Base-by-base conservation (phyloP, 768 basidiomycete genomes). In the Candolleomyces eurysporus region DNA sequence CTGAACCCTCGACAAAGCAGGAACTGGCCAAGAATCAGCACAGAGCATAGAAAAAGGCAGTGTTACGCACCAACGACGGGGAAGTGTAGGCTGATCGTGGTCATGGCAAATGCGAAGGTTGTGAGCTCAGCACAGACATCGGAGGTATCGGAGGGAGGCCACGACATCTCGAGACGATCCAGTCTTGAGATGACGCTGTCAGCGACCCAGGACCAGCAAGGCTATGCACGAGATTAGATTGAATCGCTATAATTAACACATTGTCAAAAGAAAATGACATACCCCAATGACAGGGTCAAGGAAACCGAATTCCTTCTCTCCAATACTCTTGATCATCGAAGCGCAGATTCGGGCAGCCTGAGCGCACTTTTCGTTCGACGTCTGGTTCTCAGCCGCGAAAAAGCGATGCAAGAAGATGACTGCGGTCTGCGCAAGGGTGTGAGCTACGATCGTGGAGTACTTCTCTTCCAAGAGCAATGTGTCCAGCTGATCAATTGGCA, bases 241-340 rank as follows among this genome's bases (percentile, higher is more conserved):
- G 48, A 48, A 8, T n/a, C 10, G 53, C 45, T 60, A 67, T 48
- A 64, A 48, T 60, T 13, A 61, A 22, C 31, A 30, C 13, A 19
- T 36, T 26, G 6, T 48, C 19, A 51, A 43, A 59, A 48, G 48
- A 63, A 57, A 13, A 49, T 43, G 43, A 53, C 88, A 64, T 76
- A 91, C 90, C 56, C 87, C 89, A 63, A 91, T 79, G 64, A 91
- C 84, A 26, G 90, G 90, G 74, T 92, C 90, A n/a, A 91, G 79
- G 72, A 84, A 88, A 43, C 82, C 80, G 63, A 84, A 88, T 66
- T 91, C 89, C 65, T 80, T 72, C 26, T 90, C 87, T 26, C 79
- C 71, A 59, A 91, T 77, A 62, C 84, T 82, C 66, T 86, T 86
- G 68, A 87, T 80, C 67, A 91, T 73, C 45, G 82, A 75, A 56